Evolutionary conservation across 2,329 filamentous ascomycete species (phyloP).

Genomic region (Podosphaera aphanis): DNA sequence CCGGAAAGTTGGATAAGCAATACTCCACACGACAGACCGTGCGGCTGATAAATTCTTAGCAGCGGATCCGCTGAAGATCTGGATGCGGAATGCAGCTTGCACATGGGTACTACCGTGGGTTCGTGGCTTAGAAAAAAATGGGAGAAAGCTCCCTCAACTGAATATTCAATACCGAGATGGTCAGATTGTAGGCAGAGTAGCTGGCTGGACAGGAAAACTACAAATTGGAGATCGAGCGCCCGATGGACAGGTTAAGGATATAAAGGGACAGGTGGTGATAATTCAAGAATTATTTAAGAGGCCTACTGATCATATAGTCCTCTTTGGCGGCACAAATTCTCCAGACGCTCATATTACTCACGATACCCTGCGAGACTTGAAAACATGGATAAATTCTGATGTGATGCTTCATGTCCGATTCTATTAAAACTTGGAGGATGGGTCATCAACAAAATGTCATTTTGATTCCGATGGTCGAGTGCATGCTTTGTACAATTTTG

Average conservation of each 20-base stretch:
- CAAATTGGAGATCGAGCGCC: conserved; percentile 24
- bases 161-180: conserved; percentile 21
- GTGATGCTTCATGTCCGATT: too few species aligned
- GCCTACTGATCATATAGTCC: conserved; percentile 13
- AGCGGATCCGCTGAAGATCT: conserved; percentile 16
- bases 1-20: conserved; percentile 24
- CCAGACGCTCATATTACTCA: not conserved
- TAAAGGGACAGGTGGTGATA: conserved; percentile 4
- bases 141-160: conserved; percentile 19
- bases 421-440: not conserved
- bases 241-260: conserved; percentile 15
- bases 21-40: conserved; percentile 17
- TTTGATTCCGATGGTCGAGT: conserved; percentile 10
- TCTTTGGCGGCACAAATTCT: conserved; percentile 11
- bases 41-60: conserved; percentile 19
- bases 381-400: not conserved
- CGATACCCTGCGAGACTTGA: not conserved
- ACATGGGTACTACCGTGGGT: conserved; percentile 20
- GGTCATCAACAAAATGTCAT: conserved; percentile 4
- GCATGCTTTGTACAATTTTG: conserved; percentile 8
- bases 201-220: conserved; percentile 16
- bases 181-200: conserved; percentile 16
- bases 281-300: conserved; percentile 14
- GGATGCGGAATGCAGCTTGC: conserved; percentile 19
- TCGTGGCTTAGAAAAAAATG: not conserved